Base-by-base conservation (phyloP, 495 filamentous ascomycete species). In the Aspergillus nidulans region DNA sequence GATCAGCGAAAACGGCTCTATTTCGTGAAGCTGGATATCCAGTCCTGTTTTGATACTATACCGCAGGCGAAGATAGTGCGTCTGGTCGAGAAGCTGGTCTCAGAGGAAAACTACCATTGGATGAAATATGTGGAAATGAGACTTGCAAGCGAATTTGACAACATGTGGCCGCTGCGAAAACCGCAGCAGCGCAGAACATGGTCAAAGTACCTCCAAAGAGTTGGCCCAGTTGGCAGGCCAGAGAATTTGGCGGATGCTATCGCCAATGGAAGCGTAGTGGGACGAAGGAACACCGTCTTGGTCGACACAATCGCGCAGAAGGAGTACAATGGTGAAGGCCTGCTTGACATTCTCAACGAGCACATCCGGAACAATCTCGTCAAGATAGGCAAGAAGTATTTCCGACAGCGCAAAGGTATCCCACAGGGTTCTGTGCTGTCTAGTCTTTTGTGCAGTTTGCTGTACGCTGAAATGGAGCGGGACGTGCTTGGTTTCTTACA, bases 1-100 rank as follows among this genome's bases (percentile, higher is more conserved):
- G 28, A 0, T 30, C 28, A 41, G 10, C 18, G 53, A 6, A 43
- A 32, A 8, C 67, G 63, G 15, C 63, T 91, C 8, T 96, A 87
- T 65, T 96, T 97, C 61, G 91, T 86, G 38, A 98, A 97, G 67
- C 74, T 96, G 13, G 94, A 98, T 67, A 90, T 97, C 24, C 78
- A 90, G 66, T 82, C 90, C 8, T 96, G 94, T 50, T 98, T 96
- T 66, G 94, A 98, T 65, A 96, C 89, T 0, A 96, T 98, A 43
- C 94, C 94, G 0, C 95, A 97, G 61, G 62, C 77, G 34, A 77
- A 77, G 4, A 72, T 97, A n/a, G 60, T 97, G 47, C 58, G 66
- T 20, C 67, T 97, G 15, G 78, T 95, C 43, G 69, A 81, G 16
- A 69, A 72, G 2, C 74, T 96, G 18, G 76, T 87, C 16, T 78